Evolutionary conservation across 192 early-diverging fungal genomes (phyloP), one percentile per base, ranked within the genome.

Genomic region (Backusella luteola): DNA sequence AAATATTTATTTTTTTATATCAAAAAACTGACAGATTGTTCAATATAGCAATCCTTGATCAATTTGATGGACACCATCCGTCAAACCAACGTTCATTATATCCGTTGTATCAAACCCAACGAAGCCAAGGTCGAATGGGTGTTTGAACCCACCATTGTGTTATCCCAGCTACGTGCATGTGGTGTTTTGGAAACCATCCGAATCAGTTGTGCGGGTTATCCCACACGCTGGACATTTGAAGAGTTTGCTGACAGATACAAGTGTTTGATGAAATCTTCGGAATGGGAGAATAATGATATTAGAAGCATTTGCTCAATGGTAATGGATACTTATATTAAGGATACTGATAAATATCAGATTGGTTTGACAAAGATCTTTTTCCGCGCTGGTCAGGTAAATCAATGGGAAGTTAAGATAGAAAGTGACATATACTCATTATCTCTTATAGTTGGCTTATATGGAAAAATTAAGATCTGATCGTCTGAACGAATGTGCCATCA

Each of bases 41-140:
- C 9, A 21, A 17, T 67, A 0, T 71, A 79, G 84, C 81, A 83
- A 70, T 98, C 96, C n/a, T 87, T 99, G 70, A 94, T 96, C 38
- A 91, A 91, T 73, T 87, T 99, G 23, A 98, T 99, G 98, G 94
- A 94, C 49, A 99, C 96, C 7, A 95, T 99, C 74, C 90, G 91
- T 72, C 84, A 90, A 17, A 99, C 98, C 71, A 93, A 98, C 74
- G 93, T 93, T 42, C 95, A 96, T 82, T 99, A 99, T 79, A 99
- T 99, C 73, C 95, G 98, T 70, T 99, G 98, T 88, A 97, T 99
- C 86, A 99, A 99, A 87, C 97, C 98, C 29, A 99, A 99, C 84
- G 95, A 95, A 78, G 90, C 89, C 49, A 99, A 99, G 82, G 86
- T 86, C 1, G 91, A 96, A 23, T 99, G 97, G 90, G 87, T 74